A percentile compares a stretch with the other conserved stretches of the same genome.
phyloP scores from a whole-genome alignment of 1,284 basidiomycete genomes.

The Apiotrichum gracile region DNA sequence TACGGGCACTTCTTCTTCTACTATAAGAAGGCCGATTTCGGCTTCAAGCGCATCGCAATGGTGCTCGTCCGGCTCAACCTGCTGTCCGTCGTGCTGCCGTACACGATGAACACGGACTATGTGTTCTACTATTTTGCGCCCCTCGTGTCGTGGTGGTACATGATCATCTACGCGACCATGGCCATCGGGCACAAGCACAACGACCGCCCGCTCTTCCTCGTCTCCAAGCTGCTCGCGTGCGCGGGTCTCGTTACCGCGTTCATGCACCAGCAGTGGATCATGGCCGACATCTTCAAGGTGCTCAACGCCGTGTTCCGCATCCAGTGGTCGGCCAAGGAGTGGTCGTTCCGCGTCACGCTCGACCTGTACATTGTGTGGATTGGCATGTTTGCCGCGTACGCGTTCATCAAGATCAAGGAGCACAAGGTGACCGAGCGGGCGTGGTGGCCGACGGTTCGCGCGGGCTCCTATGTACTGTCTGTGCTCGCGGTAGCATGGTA shows the following conservation, averaged over 20 bases:
- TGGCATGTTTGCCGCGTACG: constrained; percentile 73
- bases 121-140: constrained; percentile 82
- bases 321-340: constrained; percentile 75
- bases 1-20: constrained; percentile 52
- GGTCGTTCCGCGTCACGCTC: constrained; percentile 77
- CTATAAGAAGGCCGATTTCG: constrained; percentile 77
- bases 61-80: constrained; percentile 76
- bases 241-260: constrained; percentile 60
- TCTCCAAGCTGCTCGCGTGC: constrained; percentile 64
- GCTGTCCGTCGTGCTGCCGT: constrained; percentile 70
- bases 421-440: constrained; percentile 62
- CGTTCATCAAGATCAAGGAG: constrained; percentile 69
- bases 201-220: constrained; percentile 60
- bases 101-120: constrained; percentile 85
- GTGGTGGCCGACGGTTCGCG: constrained; percentile 57
- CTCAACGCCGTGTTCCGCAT: constrained; percentile 64
- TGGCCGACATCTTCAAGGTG: constrained; percentile 60
- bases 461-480: constrained; percentile 52
- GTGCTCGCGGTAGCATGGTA: constrained; percentile 63
- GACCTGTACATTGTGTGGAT: constrained; percentile 82
- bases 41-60: constrained; percentile 67
- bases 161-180: constrained; percentile 77
- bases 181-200: constrained; percentile 65
- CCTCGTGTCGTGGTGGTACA: constrained; percentile 61
- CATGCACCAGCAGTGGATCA: constrained; percentile 60